phyloP scores from a whole-genome alignment of 2,329 filamentous ascomycete genomes.

The Emmonsiellopsis sp. region DNA sequence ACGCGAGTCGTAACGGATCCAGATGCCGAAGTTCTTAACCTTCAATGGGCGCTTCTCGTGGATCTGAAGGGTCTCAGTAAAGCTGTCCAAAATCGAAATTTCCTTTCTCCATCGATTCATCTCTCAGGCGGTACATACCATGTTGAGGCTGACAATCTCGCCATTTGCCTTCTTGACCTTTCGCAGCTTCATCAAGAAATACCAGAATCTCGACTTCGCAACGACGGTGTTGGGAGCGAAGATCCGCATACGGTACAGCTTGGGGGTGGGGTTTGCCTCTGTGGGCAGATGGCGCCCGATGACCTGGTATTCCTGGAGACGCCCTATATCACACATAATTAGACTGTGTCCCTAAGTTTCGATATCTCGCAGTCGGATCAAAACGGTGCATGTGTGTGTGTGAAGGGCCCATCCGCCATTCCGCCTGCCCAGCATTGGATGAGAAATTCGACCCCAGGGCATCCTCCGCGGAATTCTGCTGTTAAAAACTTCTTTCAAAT shows the following conservation, averaged over 20 bases:
- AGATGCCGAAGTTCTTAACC: slow-evolving; percentile 99
- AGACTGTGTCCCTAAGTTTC: slow-evolving; percentile 16
- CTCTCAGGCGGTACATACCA: slow-evolving; percentile 52
- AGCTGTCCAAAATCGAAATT: not conserved
- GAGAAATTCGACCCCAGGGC: not conserved
- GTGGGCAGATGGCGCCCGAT: slow-evolving; percentile 98
- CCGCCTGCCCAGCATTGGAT: not conserved
- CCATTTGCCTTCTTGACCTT: slow-evolving; percentile 99
- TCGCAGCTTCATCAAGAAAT: slow-evolving; percentile 97
- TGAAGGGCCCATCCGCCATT: not conserved
- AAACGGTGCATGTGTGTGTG: not conserved
- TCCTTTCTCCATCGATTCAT: not conserved
- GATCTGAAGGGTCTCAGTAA: slow-evolving; percentile 51
- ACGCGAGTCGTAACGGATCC: slow-evolving; percentile 99
- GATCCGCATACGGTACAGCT: slow-evolving; percentile 99
- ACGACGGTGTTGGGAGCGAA: slow-evolving; percentile 97
- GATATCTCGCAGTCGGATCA: not conserved
- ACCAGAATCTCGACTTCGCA: slow-evolving; percentile 99
- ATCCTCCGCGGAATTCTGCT: not conserved
- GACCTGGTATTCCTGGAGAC: slow-evolving; percentile 99
- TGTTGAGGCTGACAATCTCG: slow-evolving; percentile 96
- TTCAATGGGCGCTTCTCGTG: slow-evolving; percentile 97
- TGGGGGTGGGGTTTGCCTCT: slow-evolving; percentile 92
- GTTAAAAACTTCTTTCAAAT: not conserved
- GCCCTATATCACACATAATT: slow-evolving; percentile 56